Evolutionary conservation across 345 rosid species (phyloP).

Genomic region (Mercurialis annua): DNA sequence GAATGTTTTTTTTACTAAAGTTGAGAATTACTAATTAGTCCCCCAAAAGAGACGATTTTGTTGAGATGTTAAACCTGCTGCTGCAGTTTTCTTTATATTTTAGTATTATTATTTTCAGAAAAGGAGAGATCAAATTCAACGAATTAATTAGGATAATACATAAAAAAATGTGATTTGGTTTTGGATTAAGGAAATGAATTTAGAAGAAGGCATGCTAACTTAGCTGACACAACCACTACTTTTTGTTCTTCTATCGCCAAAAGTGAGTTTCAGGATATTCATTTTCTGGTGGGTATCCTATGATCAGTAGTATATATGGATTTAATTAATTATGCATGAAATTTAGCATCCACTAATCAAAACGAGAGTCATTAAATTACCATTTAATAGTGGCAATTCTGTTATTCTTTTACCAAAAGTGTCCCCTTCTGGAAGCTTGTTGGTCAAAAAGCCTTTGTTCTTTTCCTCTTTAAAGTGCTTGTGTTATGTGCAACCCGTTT

Average conservation of each 20-base stretch:
- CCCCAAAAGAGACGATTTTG: no score
- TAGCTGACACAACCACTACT: constrained; percentile 54
- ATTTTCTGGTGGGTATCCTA: constrained; percentile 8
- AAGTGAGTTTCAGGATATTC: constrained; percentile 30
- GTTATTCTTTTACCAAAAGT: background rate
- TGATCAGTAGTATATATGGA: background rate
- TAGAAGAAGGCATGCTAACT: constrained; percentile 42
- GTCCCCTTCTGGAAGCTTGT: constrained; percentile 3
- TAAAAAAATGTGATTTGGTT: background rate
- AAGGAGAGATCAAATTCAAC: background rate
- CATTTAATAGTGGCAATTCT: constrained; percentile 13
- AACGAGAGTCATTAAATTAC: background rate
- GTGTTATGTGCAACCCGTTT: constrained; percentile 27
- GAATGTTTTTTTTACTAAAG: no score
- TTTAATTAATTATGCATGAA: background rate
- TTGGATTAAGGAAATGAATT: background rate
- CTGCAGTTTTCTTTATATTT: no score
- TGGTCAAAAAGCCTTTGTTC: constrained; percentile 41
- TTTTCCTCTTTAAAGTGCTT: constrained; percentile 29
- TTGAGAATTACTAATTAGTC: no score
- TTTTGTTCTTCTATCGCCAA: constrained; percentile 28
- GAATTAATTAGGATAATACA: background rate
- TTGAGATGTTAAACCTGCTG: no score
- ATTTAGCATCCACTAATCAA: background rate
- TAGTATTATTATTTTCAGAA: background rate